phyloP scores from a whole-genome alignment of 306 rosid species.

The Erythrophleum fordii region DNA sequence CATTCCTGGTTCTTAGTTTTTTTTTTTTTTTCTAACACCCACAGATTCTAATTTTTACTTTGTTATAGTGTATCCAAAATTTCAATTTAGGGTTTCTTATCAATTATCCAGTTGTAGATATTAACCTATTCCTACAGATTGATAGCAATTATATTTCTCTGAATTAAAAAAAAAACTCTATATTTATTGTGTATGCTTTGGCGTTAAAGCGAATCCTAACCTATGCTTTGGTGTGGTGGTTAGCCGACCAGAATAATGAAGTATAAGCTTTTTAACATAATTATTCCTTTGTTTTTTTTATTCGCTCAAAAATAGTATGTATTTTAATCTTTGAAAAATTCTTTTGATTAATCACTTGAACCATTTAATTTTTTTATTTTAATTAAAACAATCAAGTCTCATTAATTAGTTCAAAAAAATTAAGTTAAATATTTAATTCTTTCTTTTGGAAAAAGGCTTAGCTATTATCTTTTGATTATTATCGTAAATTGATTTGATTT shows the following conservation, averaged over 20 bases:
- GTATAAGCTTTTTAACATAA: neutral
- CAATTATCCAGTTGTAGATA: neutral
- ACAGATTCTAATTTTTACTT: too few species aligned
- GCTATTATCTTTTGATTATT: neutral
- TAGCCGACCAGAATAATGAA: neutral
- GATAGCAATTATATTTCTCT: neutral
- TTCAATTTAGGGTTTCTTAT: neutral
- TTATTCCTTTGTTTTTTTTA: neutral
- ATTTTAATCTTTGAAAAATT: neutral
- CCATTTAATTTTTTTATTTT: neutral
- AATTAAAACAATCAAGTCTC: neutral
- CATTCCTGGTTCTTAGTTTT: slow-evolving; percentile 14
- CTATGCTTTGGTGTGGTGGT: neutral
- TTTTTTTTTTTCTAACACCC: neutral
- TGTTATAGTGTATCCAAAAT: neutral
- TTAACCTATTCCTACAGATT: neutral
- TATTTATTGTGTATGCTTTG: neutral
- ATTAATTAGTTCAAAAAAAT: neutral
- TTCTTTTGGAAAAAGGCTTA: neutral
- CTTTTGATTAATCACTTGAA: neutral
- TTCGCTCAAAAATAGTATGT: neutral
- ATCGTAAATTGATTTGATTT: neutral
- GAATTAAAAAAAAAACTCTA: neutral
- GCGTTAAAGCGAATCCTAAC: neutral
- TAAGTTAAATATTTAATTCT: too few species aligned